These are phyloP conservation scores for Exophiala aquamarina DNA, from an alignment of 2,329 filamentous ascomycete genomes.

Conservation along the genomic window DNA sequence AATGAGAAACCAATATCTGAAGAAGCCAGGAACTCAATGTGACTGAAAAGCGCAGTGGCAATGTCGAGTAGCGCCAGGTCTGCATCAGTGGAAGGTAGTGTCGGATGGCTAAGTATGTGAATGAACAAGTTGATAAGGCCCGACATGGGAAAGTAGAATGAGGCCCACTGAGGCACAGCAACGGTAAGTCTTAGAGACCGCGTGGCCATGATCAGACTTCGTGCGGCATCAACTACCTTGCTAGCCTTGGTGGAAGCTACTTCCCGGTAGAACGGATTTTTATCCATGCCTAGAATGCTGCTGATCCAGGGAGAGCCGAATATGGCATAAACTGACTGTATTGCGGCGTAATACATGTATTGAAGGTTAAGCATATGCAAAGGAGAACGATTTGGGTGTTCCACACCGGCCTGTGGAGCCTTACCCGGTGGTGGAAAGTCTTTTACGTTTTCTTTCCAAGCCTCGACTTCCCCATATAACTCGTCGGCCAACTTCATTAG, in stretches of 20 bases:
- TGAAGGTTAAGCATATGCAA: background rate
- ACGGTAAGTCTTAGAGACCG: background rate
- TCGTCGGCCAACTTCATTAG: background rate
- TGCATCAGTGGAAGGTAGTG: background rate
- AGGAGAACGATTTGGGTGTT: too few relatives aligned
- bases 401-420: too few relatives aligned
- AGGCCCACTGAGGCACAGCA: background rate
- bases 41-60: slow-evolving; percentile 3
- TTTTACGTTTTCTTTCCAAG: background rate
- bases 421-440: background rate
- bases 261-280: background rate
- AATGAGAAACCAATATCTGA: slow-evolving; percentile 8
- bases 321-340: slow-evolving; percentile 1
- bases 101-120: background rate
- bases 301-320: slow-evolving; percentile 3
- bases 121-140: slow-evolving; percentile 11
- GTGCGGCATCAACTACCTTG: slow-evolving; percentile 1
- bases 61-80: slow-evolving; percentile 10
- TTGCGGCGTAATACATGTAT: slow-evolving; percentile 1
- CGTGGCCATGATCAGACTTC: background rate
- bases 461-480: background rate
- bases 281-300: background rate
- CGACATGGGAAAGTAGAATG: slow-evolving; percentile 3
- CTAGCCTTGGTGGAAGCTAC: background rate
- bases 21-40: slow-evolving; percentile 7